Conservation (phyloP, 495 filamentous ascomycete species). For the Podospora conica region DNA sequence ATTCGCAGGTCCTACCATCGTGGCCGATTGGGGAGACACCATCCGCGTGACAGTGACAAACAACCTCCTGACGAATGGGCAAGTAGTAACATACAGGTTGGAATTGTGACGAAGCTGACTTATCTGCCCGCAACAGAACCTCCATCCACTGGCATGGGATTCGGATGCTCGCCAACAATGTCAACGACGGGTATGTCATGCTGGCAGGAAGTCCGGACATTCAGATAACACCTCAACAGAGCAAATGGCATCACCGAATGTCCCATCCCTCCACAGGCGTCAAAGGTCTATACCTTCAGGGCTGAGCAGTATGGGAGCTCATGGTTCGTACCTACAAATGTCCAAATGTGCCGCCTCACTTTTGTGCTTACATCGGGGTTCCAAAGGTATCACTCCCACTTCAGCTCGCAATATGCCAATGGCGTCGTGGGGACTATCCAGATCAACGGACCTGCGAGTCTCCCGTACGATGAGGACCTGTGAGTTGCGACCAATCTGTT, state of each 20-base stretch:
- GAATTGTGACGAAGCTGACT: not conserved
- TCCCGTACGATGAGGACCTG: conserved; percentile 53
- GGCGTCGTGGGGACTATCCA: conserved; percentile 48
- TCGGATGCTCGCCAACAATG: conserved; percentile 6
- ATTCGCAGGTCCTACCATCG: not conserved
- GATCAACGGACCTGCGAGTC: conserved; percentile 52
- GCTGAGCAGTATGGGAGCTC: conserved; percentile 50
- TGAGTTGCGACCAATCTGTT: not conserved
- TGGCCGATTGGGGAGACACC: conserved; percentile 8
- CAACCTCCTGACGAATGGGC: conserved; percentile 1
- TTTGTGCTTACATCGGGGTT: not conserved
- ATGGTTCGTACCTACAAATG: conserved; percentile 48
- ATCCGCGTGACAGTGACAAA: conserved; percentile 8
- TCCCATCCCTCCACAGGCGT: conserved; percentile 42
- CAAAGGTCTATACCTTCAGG: conserved; percentile 42
- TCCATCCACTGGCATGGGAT: conserved; percentile 10
- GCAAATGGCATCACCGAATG: conserved; percentile 50
- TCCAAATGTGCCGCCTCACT: no score
- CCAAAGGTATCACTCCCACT: conserved; percentile 45
- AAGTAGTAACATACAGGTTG: not conserved
- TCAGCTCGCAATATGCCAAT: conserved; percentile 49
- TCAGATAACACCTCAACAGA: conserved; percentile 19
- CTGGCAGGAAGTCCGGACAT: not conserved
- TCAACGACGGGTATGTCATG: not conserved
- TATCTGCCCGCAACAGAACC: not conserved